Base-by-base conservation (phyloP, 2,329 filamentous ascomycete genomes). In the Ascocoryne sarcoides region DNA sequence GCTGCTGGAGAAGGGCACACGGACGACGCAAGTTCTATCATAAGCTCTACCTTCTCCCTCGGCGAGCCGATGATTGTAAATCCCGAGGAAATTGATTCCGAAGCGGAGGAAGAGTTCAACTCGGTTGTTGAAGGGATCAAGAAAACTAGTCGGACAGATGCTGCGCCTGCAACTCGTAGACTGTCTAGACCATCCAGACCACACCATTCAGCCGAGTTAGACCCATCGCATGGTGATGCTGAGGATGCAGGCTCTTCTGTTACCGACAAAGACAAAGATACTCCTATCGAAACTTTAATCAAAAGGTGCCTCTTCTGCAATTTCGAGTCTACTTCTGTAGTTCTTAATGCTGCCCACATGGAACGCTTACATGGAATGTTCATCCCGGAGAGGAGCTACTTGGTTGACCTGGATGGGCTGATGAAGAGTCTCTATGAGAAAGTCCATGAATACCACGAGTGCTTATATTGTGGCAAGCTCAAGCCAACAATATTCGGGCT, bases 311-410 rank as follows among this genome's bases (percentile, higher is more conserved):
- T 98, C 12, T 96, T 98, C 71, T 98, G 92, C 71, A 93, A 92
- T 62, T 84, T 84, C 56, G 71, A 82, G 36, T 93, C 88, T 0
- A 77, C 85, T 1, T 83, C 76, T 10, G 66, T 87, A 4, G 65
- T 76, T n/a, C 68, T 89, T 21, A 95, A 89, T 57, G 69, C 87
- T 23, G 68, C 78, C 30, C 92, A 98, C 60, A 98, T 98, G 92
- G 80, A 83, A 59, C 83, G 85, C 45, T 81, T 82, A 55, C 92
- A 98, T 60, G 87, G 90, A 67, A 88, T 95, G 79, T 95, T 96
- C 63, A 82, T 98, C 46, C 92, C 92, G 0, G 92, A 98, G 61
- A 84, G 79, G 63, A 68, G 81, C 21, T 98, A 87, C 55, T 67
- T 98, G 2, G 78, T 84, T 4, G 76, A 98, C 55, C 61, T 92